Percentiles rank a stretch among this genome's conserved stretches.
Evolutionary conservation across 2,329 filamentous ascomycete species (phyloP).

Genomic region (Pseudocercospora musae): DNA sequence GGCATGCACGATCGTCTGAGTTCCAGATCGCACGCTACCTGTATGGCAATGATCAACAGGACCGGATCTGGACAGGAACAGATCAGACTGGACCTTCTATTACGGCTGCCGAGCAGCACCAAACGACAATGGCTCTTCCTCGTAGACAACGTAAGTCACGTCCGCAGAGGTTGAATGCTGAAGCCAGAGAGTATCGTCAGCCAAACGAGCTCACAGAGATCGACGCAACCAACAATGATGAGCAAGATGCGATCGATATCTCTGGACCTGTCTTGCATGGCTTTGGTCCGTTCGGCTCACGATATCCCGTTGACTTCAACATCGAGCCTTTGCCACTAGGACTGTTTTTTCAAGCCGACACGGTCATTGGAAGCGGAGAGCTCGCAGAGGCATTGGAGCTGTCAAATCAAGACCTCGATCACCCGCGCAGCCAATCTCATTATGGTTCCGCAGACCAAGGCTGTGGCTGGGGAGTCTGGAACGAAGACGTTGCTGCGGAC

Average conservation of each 20-base stretch:
- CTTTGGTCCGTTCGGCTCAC: slow-evolving; percentile 48
- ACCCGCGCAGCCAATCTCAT: slow-evolving; percentile 37
- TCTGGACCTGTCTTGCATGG: slow-evolving; percentile 36
- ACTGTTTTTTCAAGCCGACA: slow-evolving; percentile 55
- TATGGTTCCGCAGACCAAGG: slow-evolving; percentile 37
- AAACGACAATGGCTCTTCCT: slow-evolving; percentile 5
- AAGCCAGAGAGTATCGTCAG: slow-evolving; percentile 46
- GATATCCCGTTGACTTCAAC: slow-evolving; percentile 54
- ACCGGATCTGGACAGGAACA: background rate
- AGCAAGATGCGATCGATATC: background rate
- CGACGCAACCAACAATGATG: background rate
- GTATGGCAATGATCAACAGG: background rate
- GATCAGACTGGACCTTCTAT: background rate
- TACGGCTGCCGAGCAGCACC: background rate
- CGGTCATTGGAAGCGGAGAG: slow-evolving; percentile 58
- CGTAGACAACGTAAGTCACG: slow-evolving; percentile 32
- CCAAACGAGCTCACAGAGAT: slow-evolving; percentile 37
- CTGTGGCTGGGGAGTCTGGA: slow-evolving; percentile 53
- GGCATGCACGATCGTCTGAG: slow-evolving; percentile 11
- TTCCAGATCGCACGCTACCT: slow-evolving; percentile 33
- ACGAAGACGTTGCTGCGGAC: slow-evolving; percentile 52
- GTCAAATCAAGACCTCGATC: slow-evolving; percentile 43
- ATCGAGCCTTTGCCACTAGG: slow-evolving; percentile 48
- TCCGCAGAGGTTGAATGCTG: slow-evolving; percentile 48
- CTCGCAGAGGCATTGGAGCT: slow-evolving; percentile 47